A percentile compares a stretch with the other conserved stretches of the same genome.
phyloP scores from a whole-genome alignment of 225 moss, liverwort and hornwort species.

The Marchantia polymorpha region DNA sequence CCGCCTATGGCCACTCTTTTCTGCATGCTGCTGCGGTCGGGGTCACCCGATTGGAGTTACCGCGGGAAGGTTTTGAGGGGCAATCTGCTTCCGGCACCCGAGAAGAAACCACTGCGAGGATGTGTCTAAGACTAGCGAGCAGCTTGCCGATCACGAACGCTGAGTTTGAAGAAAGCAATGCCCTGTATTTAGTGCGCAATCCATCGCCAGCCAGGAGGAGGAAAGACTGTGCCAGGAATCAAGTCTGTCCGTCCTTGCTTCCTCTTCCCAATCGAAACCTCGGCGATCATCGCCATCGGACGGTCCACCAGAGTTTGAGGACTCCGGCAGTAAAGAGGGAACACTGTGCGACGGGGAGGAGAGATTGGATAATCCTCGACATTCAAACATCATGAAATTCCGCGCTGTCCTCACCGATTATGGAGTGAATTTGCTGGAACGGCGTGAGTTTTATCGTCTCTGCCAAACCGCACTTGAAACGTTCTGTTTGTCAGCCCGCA shows the following conservation, averaged over 20 bases:
- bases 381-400: slow-evolving; percentile 63
- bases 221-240: neutral
- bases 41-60: neutral
- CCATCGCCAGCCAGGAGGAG: neutral
- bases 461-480: neutral
- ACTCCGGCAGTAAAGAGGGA: neutral
- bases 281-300: slow-evolving; percentile 1
- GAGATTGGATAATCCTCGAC: neutral
- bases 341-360: neutral
- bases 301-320: neutral
- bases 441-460: slow-evolving; percentile 43
- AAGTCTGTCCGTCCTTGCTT: too few relatives aligned
- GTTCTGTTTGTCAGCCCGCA: neutral
- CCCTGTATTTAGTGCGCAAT: neutral
- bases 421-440: slow-evolving; percentile 83
- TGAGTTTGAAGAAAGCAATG: too few relatives aligned
- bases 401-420: slow-evolving; percentile 84
- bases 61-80: too few relatives aligned
- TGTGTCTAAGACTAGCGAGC: too few relatives aligned
- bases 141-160: too few relatives aligned
- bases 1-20: slow-evolving; percentile 31
- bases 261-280: neutral
- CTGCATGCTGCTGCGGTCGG: slow-evolving; percentile 15
- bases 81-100: too few relatives aligned
- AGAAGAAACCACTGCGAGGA: too few relatives aligned